Evolutionary conservation across 2,329 filamentous ascomycete species (phyloP).

Genomic region (Botrytis byssoidea): DNA sequence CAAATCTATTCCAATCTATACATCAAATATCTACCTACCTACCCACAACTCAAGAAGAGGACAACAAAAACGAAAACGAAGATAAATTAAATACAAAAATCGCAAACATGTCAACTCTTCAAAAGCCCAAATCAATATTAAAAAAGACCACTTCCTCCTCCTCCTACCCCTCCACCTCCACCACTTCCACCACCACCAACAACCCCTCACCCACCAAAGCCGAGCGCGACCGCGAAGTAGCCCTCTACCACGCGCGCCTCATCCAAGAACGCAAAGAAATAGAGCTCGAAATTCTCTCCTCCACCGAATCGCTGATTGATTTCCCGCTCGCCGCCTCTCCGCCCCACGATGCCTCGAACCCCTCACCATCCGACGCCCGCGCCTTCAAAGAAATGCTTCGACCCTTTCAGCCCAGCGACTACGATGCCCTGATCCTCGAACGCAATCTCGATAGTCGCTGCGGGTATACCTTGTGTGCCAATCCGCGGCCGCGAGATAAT

Average conservation of each 20-base stretch:
- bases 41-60: not conserved
- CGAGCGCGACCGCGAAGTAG: conserved; percentile 58
- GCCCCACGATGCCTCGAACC: conserved; percentile 50
- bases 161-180: conserved; percentile 42
- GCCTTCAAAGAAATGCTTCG: conserved; percentile 66
- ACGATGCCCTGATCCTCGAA: conserved; percentile 84
- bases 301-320: conserved; percentile 59
- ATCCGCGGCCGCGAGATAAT: conserved; percentile 56
- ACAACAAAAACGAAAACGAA: not conserved
- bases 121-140: conserved; percentile 53
- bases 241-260: conserved; percentile 76
- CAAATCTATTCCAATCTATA: not conserved
- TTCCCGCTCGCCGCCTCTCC: conserved; percentile 42
- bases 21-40: not conserved
- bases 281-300: conserved; percentile 70
- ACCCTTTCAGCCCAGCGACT: conserved; percentile 82
- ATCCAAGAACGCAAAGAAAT: conserved; percentile 80
- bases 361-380: conserved; percentile 58
- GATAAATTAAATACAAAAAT: not conserved
- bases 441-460: conserved; percentile 80
- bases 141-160: conserved; percentile 53
- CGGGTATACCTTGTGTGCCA: conserved; percentile 78
- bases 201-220: conserved; percentile 40
- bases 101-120: conserved; percentile 33
- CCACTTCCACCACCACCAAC: too few species aligned